phyloP scores from a whole-genome alignment of 345 rosid species.

The Odontarrhena argentea region DNA sequence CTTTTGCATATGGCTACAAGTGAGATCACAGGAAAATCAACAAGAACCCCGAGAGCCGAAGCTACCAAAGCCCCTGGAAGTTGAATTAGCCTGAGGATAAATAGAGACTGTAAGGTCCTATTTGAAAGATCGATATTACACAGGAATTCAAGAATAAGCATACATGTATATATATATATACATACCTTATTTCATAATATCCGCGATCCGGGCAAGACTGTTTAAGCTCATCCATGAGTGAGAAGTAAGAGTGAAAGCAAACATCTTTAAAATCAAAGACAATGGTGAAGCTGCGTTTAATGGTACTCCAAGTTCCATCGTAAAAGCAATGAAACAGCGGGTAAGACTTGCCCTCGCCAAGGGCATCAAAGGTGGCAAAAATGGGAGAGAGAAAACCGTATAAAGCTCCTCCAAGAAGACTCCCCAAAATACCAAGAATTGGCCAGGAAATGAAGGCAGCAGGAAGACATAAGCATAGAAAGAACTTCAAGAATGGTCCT shows the following conservation, averaged over 20 bases:
- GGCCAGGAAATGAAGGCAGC: slow-evolving; percentile 58
- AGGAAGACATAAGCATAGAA: slow-evolving; percentile 67
- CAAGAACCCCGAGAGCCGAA: slow-evolving; percentile 61
- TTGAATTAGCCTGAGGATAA: slow-evolving; percentile 58
- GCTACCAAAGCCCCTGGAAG: slow-evolving; percentile 74
- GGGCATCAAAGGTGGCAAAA: slow-evolving; percentile 89
- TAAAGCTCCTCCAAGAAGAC: slow-evolving; percentile 61
- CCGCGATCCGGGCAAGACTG: slow-evolving; percentile 54
- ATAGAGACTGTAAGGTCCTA: slow-evolving; percentile 7
- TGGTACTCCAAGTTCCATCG: slow-evolving; percentile 82
- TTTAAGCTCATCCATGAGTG: slow-evolving; percentile 72
- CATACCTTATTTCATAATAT: slow-evolving; percentile 81
- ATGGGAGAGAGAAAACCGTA: slow-evolving; percentile 83
- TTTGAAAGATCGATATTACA: background rate
- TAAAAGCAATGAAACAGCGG: slow-evolving; percentile 68
- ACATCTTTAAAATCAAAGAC: slow-evolving; percentile 77
- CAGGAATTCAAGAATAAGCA: background rate
- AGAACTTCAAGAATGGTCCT: slow-evolving; percentile 82
- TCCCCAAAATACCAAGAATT: slow-evolving; percentile 61
- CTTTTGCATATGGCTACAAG: slow-evolving; percentile 76
- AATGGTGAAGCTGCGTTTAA: slow-evolving; percentile 60
- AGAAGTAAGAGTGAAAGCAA: slow-evolving; percentile 74
- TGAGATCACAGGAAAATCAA: slow-evolving; percentile 73
- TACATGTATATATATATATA: background rate
- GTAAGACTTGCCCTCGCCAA: slow-evolving; percentile 80